These are phyloP conservation scores for Yamadazyma atmosphaerica DNA, from an alignment of 1,139 yeast genomes.

Conservation along the genomic window DNA sequence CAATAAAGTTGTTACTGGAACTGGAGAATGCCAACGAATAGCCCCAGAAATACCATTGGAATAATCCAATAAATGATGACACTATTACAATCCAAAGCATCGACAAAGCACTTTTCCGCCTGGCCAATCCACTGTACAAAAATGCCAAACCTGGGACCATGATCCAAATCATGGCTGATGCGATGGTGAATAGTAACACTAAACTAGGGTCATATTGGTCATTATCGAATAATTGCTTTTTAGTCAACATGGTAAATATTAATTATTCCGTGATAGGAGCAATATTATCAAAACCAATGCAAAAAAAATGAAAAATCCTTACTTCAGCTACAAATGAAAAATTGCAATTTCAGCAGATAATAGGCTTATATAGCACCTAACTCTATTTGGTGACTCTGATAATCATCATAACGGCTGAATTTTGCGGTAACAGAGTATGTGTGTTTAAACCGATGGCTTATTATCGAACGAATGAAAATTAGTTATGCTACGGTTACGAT, in stretches of 20 bases:
- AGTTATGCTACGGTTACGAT: no score
- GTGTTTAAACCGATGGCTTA: background rate
- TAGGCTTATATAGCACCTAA: background rate
- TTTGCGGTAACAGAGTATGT: background rate
- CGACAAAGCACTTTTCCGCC: constrained; percentile 87
- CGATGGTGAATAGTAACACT: constrained; percentile 48
- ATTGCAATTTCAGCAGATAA: background rate
- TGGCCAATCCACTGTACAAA: constrained; percentile 87
- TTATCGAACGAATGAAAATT: background rate
- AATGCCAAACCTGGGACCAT: constrained; percentile 97
- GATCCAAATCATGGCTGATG: constrained; percentile 79
- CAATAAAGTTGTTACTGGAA: constrained; percentile 82
- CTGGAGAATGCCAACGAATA: constrained; percentile 84
- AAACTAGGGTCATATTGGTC: constrained; percentile 43
- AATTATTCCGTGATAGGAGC: no score
- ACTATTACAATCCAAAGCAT: constrained; percentile 81
- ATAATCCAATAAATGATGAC: constrained; percentile 74
- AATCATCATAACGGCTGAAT: no score
- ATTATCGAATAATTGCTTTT: constrained; percentile 41
- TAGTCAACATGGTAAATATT: background rate
- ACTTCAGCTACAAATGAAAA: no score
- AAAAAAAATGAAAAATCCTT: no score
- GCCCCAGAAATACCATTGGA: constrained; percentile 99
- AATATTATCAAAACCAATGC: no score
- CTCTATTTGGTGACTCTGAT: no score